Base-by-base conservation (phyloP, 139 green algal species). In the Pedinophyceae sp. region DNA sequence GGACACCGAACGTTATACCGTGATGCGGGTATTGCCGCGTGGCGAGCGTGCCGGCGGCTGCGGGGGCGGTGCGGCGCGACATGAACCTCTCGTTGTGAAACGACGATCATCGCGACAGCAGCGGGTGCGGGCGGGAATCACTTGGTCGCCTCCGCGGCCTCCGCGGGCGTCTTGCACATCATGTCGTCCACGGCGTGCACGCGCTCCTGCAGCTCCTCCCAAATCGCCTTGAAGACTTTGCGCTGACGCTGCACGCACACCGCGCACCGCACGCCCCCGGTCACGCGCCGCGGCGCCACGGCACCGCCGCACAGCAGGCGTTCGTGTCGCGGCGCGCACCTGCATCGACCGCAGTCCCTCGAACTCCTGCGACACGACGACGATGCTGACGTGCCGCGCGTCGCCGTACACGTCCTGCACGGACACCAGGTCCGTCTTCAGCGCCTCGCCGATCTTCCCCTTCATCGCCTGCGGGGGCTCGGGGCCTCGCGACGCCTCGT, bases 211-310 rank as follows among this genome's bases (percentile, higher is more conserved):
- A 88, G 67, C 63, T 93, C 78, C 45, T 80, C 41, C 82, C 82
- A 92, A 53, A 92, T 92, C 1, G 78, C 80, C 74, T 91, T 91
- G 69, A 86, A 93, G 1, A 93, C 83, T 69, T 90, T 77, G 29
- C 79, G 76, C 63, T 92, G 82, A 28, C 82, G 51, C 50, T 79
- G 56, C 38, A 90, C 80, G 26, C 59, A n/a, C n/a, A n/a, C n/a
- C n/a, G n/a, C n/a, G n/a, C n/a, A n/a, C n/a, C n/a, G n/a, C n/a
- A n/a, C n/a, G n/a, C n/a, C n/a, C n/a, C n/a, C n/a, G n/a, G n/a
- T n/a, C n/a, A n/a, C n/a, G n/a, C n/a, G n/a, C n/a, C n/a, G n/a
- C n/a, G n/a, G n/a, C n/a, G n/a, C n/a, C n/a, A n/a, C n/a, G n/a
- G n/a, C n/a, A n/a, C n/a, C n/a, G n/a, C n/a, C n/a, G n/a, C n/a